Conservation (phyloP, 805 yeast species). For the Ogataea henricii region DNA sequence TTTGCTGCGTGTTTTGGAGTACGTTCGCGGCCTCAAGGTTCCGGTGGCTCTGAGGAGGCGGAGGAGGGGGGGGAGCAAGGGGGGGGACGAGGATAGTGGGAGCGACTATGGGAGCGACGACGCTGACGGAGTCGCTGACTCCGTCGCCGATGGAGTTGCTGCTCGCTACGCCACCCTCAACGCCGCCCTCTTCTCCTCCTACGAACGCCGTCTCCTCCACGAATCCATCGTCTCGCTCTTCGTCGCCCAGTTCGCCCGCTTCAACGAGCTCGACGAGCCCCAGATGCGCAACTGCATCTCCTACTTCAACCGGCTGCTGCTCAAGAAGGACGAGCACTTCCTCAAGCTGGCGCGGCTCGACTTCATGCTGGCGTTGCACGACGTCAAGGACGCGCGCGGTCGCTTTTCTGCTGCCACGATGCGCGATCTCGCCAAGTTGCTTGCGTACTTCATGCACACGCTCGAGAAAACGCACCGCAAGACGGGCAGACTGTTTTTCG, state of each 20-base stretch:
- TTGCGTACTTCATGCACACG: constrained; percentile 64
- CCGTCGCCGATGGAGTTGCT: too few relatives aligned
- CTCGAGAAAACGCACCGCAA: constrained; percentile 48
- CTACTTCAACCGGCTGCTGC: constrained; percentile 71
- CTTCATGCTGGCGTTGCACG: constrained; percentile 60
- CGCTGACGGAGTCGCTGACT: not conserved
- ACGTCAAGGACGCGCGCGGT: constrained; percentile 54
- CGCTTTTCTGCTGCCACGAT: constrained; percentile 43
- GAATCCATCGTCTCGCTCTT: constrained; percentile 67
- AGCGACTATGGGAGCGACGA: not conserved
- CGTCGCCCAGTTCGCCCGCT: constrained; percentile 60
- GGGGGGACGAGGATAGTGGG: too few relatives aligned
- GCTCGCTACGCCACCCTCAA: constrained; percentile 21
- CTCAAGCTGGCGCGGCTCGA: constrained; percentile 68
- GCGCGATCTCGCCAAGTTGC: constrained; percentile 63
- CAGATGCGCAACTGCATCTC: constrained; percentile 65
- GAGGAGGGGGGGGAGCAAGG: constrained; percentile 14
- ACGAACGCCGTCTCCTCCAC: constrained; percentile 50
- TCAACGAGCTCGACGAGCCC: constrained; percentile 58
- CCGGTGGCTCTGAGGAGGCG: constrained; percentile 32
- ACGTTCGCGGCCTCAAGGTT: constrained; percentile 54
- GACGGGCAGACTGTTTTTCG: constrained; percentile 59
- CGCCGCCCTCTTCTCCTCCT: constrained; percentile 28
- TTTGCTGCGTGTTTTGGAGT: constrained; percentile 66
- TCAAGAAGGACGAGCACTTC: constrained; percentile 56